These are phyloP conservation scores for Tolypocladium cylindrosporum DNA, from an alignment of 2,329 filamentous ascomycete species.

Conservation along the genomic window DNA sequence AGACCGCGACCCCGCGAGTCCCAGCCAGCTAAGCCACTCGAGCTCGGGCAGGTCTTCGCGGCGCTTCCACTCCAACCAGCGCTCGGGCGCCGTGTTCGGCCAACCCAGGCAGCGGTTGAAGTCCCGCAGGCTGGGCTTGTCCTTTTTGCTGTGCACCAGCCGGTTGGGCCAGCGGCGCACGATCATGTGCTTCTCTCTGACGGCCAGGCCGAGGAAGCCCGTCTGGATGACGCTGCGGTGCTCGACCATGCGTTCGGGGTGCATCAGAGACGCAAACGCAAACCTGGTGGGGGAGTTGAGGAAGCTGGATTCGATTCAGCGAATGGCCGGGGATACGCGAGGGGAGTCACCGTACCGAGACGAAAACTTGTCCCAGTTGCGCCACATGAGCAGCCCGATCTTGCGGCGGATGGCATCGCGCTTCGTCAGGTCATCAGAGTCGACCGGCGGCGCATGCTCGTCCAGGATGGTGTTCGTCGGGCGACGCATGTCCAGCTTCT, in stretches of 20 bases:
- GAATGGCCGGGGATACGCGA: neutral
- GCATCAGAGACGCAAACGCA: neutral
- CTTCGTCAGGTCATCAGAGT: neutral
- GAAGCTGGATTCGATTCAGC: constrained; percentile 2
- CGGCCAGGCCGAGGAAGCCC: constrained; percentile 9
- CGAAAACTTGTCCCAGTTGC: constrained; percentile 14
- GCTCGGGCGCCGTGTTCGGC: constrained; percentile 8
- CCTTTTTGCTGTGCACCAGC: constrained; percentile 6
- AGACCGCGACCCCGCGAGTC: neutral
- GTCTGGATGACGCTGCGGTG: constrained; percentile 3
- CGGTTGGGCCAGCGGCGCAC: constrained; percentile 13
- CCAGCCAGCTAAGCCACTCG: neutral
- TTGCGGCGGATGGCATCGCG: constrained; percentile 6
- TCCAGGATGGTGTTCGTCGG: constrained; percentile 6
- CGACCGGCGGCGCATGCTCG: constrained; percentile 8
- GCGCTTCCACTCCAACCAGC: constrained; percentile 18
- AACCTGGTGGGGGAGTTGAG: constrained; percentile 3
- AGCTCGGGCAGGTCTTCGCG: neutral
- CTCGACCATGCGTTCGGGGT: neutral
- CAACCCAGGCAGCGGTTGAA: constrained; percentile 14
- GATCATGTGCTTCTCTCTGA: constrained; percentile 11
- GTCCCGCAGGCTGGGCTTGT: constrained; percentile 5
- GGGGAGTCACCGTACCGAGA: constrained; percentile 4
- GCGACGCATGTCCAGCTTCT: constrained; percentile 1
- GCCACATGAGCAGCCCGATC: constrained; percentile 12